phyloP scores from a whole-genome alignment of 805 yeast species.

The Yarrowia keelungensis region DNA sequence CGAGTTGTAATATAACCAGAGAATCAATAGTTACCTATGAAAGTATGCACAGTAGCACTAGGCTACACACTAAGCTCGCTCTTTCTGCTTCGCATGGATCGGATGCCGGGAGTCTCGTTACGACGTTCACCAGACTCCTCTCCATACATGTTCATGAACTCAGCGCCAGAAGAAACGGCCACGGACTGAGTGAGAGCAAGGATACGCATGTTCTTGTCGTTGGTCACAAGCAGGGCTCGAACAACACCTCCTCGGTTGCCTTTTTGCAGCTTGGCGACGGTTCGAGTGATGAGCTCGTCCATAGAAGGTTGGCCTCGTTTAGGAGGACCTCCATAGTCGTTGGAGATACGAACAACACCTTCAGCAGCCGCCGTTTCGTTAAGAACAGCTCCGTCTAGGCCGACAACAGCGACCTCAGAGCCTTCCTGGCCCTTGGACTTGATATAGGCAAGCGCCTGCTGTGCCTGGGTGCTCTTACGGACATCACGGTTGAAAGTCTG shows the following conservation, averaged over 20 bases:
- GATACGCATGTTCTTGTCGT: conserved; percentile 30
- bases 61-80: conserved; percentile 24
- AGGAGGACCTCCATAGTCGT: conserved; percentile 2
- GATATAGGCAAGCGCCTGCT: conserved; percentile 17
- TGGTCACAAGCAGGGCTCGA: conserved; percentile 25
- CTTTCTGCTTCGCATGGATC: conserved; percentile 36
- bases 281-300: conserved; percentile 20
- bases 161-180: conserved; percentile 10
- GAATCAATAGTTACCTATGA: neutral
- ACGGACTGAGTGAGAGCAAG: conserved; percentile 21
- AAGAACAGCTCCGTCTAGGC: conserved; percentile 4
- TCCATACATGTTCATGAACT: conserved; percentile 35
- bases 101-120: conserved; percentile 26
- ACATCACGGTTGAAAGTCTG: conserved; percentile 36
- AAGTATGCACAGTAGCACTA: neutral
- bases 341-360: conserved; percentile 9
- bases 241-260: conserved; percentile 18
- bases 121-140: conserved; percentile 30
- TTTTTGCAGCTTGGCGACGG: conserved; percentile 12
- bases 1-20: neutral
- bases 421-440: conserved; percentile 2
- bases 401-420: neutral
- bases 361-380: conserved; percentile 5
- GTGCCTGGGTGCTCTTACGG: conserved; percentile 11
- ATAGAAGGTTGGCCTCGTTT: conserved; percentile 20